phyloP scores from a whole-genome alignment of 371 early-diverging fungal species.

The Mortierella sp. region DNA sequence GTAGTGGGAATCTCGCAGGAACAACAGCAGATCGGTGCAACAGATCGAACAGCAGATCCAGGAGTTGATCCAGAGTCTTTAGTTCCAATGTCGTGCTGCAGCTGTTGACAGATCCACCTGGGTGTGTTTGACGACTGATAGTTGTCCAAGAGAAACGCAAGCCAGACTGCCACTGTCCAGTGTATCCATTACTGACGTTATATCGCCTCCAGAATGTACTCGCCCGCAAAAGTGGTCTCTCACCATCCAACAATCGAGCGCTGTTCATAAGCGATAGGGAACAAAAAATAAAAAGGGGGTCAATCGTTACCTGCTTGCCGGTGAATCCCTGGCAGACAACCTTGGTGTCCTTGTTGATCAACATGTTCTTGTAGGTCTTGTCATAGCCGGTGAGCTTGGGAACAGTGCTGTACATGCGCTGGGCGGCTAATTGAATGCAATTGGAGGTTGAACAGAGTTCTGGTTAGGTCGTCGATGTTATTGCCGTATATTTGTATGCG shows the following conservation, averaged over 20 bases:
- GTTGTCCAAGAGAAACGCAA: background rate
- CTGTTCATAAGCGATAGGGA: background rate
- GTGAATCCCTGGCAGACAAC: slow-evolving; percentile 99
- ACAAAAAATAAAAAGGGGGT: background rate
- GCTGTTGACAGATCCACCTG: background rate
- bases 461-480: slow-evolving; percentile 2
- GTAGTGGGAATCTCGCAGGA: background rate
- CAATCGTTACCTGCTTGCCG: slow-evolving; percentile 90
- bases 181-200: background rate
- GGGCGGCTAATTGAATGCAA: slow-evolving; percentile 14
- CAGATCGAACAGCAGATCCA: background rate
- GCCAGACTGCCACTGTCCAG: background rate
- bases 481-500: no score
- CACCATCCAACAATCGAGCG: background rate
- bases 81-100: background rate
- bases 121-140: background rate
- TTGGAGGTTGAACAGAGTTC: no score
- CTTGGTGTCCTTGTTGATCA: slow-evolving; percentile 92
- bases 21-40: background rate
- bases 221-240: background rate
- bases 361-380: slow-evolving; percentile 89
- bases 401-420: slow-evolving; percentile 63
- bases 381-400: slow-evolving; percentile 73
- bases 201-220: background rate
- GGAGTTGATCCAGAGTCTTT: background rate